Evolutionary conservation across 75 land plant species (phyloP), one percentile per base, ranked within the genome.

Genomic region (Picea glauca): DNA sequence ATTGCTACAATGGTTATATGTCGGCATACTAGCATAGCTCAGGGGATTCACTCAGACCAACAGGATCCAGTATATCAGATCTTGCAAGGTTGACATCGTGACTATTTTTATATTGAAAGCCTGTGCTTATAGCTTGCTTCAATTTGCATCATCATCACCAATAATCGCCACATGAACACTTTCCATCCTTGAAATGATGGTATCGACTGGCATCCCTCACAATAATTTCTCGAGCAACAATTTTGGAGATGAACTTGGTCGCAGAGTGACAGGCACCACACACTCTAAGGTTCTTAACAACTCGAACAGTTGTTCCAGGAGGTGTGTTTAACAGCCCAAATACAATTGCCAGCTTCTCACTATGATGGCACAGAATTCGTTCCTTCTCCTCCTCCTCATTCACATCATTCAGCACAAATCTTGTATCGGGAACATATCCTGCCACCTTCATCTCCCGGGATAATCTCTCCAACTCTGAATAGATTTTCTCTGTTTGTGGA

Each of bases 331-430:
- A 20, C 7, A 62, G 6, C n/a, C 63, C 63, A 62, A 62, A 62
- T 20, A 23, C 63, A 20, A 62, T 20, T 20, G 63, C 63, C 63
- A 62, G 63, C n/a, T 62, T 62, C 23, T 62, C 63, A 62, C 63
- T 62, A 62, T 62, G 63, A 62, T 18, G 23, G 63, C 23, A 20
- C 8, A 62, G 63, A 62, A 62, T 18, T 20, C 5, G 20, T 62
- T 62, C 63, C 23, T 20, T 62, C 63, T 62, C 21, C 63, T 62
- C 63, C 23, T 18, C 20, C 7, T 62, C 63, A 50, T 50, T 11
- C 63, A 62, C 63, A 62, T 62, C 63, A 62, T 62, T 18, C n/a
- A 62, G 63, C 21, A 62, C 63, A 62, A 62, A 62, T 21, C 63
- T 62, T 21, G 20, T 18, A 62, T 18, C 63, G 4, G 63, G 23